A percentile compares a stretch with the other conserved stretches of the same genome.
These are phyloP conservation scores for Diversispora eburnea DNA, from an alignment of 192 early-diverging fungal species.

Conservation along the genomic window DNA sequence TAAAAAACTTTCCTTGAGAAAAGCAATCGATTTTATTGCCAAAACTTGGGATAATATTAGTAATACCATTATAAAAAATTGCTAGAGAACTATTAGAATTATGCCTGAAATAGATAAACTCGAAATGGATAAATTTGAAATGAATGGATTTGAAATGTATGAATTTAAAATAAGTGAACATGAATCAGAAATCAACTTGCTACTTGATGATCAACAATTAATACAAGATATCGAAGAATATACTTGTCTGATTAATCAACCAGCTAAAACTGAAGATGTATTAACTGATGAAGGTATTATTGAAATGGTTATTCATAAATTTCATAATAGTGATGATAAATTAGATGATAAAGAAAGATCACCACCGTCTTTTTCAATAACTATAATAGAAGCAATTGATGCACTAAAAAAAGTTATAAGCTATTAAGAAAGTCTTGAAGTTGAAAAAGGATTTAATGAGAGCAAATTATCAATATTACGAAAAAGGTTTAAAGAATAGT, in stretches of 20 bases:
- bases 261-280: background rate
- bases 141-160: too few species aligned
- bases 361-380: background rate
- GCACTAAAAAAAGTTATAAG: slow-evolving; percentile 2
- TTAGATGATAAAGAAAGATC: background rate
- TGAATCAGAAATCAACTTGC: too few species aligned
- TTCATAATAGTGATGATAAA: background rate
- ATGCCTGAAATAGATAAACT: background rate
- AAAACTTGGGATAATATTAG: background rate
- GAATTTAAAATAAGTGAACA: too few species aligned
- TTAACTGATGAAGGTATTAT: background rate
- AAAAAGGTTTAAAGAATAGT: background rate
- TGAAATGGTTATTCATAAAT: background rate
- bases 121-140: background rate
- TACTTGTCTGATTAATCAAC: background rate
- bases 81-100: background rate
- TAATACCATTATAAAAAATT: slow-evolving; percentile 1
- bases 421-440: slow-evolving; percentile 1
- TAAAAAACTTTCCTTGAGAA: background rate
- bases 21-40: slow-evolving; percentile 11
- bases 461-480: background rate
- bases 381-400: background rate
- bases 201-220: background rate
- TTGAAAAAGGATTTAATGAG: background rate
- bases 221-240: slow-evolving; percentile 6